A percentile compares a stretch with the other conserved stretches of the same genome.
phyloP scores from a whole-genome alignment of 1,139 yeast genomes.

The Saccharomyces hybrid region DNA sequence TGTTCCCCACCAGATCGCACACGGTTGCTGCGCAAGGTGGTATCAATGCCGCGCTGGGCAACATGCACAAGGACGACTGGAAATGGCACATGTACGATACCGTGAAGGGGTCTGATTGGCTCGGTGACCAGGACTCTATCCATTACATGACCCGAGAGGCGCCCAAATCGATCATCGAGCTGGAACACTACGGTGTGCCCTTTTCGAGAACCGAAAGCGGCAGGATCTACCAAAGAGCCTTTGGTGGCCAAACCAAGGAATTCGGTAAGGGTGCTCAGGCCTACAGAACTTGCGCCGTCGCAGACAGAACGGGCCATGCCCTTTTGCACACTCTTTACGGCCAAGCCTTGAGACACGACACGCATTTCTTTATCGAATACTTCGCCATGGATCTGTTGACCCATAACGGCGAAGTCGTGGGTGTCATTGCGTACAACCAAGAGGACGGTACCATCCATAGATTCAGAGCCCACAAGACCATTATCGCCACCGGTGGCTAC shows the following conservation, averaged over 20 bases:
- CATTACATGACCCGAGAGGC: slow-evolving; percentile 99
- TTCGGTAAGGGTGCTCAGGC: slow-evolving; percentile 99
- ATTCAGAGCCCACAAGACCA: slow-evolving; percentile 93
- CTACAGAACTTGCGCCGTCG: slow-evolving; percentile 98
- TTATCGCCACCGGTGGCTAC: slow-evolving; percentile 97
- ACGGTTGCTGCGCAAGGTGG: slow-evolving; percentile 99
- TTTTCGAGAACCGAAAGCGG: slow-evolving; percentile 97
- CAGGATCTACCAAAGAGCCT: slow-evolving; percentile 95
- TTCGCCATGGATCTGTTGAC: slow-evolving; percentile 91
- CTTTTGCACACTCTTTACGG: slow-evolving; percentile 92
- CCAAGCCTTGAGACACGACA: slow-evolving; percentile 92
- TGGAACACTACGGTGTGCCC: slow-evolving; percentile 97
- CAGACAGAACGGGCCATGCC: slow-evolving; percentile 98
- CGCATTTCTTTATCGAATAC: slow-evolving; percentile 96
- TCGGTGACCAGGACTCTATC: slow-evolving; percentile 98
- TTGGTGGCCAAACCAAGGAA: slow-evolving; percentile 95
- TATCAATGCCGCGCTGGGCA: slow-evolving; percentile 92
- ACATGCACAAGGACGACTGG: slow-evolving; percentile 98
- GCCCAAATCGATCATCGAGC: slow-evolving; percentile 88
- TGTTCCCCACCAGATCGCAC: slow-evolving; percentile 97
- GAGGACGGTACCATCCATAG: slow-evolving; percentile 98
- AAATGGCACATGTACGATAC: slow-evolving; percentile 99
- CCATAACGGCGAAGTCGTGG: slow-evolving; percentile 94
- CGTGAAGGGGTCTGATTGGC: slow-evolving; percentile 99
- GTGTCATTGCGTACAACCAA: slow-evolving; percentile 95